Evolutionary conservation across 371 early-diverging fungal genomes (phyloP), one percentile per base, ranked within the genome.

Genomic region (Dentiscutata heterogama): DNA sequence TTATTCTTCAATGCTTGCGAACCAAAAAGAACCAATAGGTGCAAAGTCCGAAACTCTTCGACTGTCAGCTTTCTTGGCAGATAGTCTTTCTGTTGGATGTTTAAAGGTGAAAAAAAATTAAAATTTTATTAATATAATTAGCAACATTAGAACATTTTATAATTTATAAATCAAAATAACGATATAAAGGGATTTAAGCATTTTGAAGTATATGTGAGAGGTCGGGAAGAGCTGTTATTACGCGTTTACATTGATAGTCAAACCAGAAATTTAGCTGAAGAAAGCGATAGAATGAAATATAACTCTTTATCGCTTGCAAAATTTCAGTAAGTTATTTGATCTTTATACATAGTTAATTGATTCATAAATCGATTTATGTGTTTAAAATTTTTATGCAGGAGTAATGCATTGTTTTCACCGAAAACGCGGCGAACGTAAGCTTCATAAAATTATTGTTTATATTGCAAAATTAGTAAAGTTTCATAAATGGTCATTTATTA

Each of bases 211-310:
- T 90, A 94, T 56, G 86, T 94, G 42, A 89, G 94, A 68, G 93
- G 95, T 67, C 87, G 93, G 42, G 95, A 95, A 85, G 95, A 95
- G 64, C 84, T 95, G 3, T 84, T 95, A 1, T 84, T 94, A 31
- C 89, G 90, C 14, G 91, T 94, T 58, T 90, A 86, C 83, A 86
- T 85, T 20, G 73, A 73, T 73, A n/a, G 4, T 29, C 50, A 31
- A n/a, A 42, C 27, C 39, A 64, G 11, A 54, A 61, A 60, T 20
- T 35, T 8, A 46, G 13, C 29, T 10, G 64, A 51, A 71, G 3
- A 14, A 56, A 20, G 16, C 29, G 53, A 60, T 72, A 67, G 81
- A 16, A 25, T 29, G 72, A 76, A 22, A 2, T 81, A 78, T 35
- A 83, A 71, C 58, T 76, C 63, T 53, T n/a, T 85, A 35, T 82